Evolutionary conservation across 768 basidiomycete species (phyloP), one percentile per base, ranked within the genome.

Genomic region (Galerina marginata): DNA sequence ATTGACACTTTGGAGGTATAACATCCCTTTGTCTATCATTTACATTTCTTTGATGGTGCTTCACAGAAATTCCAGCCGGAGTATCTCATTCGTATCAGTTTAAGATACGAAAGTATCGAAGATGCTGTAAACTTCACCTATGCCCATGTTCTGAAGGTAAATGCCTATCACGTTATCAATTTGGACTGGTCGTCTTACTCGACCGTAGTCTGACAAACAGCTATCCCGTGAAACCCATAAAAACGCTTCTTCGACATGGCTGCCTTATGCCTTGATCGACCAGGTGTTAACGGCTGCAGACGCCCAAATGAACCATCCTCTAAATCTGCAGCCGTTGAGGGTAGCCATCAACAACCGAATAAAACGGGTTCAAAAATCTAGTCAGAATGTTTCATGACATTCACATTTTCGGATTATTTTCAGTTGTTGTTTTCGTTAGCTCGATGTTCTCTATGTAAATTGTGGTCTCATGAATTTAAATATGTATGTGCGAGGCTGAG

Each of bases 241-340:
- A 68, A 79, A 80, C 40, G 83, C 91, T 2, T 83, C 81, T 37
- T 71, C 82, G 54, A 90, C 90, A 4, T 94, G 92, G 89, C 77
- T 94, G 40, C 93, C 93, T 12, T 95, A 95, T 69, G 85, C 86
- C 50, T 81, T 95, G 56, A 84, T 95, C 63, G 93, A 95, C 73
- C 89, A 93, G 73, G 89, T 95, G 38, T 79, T 95, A 29, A 80
- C 81, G 23, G 87, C 88, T 12, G 85, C 88, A 9, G 81, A 83
- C 59, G 74, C 81, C 7, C 81, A 84, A 66, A 78, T 80, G 38
- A 79, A 80, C 39, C 70, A 85, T 52, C 82, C 85, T 20, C 58
- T 81, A 11, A 79, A 78, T 44, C 77, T 87, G 48, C 72, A 78
- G 36, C 81, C 83, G 61, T 74, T 93, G 59, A 83, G 85, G 60